Evolutionary conservation across 805 yeast species (phyloP), one percentile per base, ranked within the genome.

Genomic region (Kodamaea leandrae): DNA sequence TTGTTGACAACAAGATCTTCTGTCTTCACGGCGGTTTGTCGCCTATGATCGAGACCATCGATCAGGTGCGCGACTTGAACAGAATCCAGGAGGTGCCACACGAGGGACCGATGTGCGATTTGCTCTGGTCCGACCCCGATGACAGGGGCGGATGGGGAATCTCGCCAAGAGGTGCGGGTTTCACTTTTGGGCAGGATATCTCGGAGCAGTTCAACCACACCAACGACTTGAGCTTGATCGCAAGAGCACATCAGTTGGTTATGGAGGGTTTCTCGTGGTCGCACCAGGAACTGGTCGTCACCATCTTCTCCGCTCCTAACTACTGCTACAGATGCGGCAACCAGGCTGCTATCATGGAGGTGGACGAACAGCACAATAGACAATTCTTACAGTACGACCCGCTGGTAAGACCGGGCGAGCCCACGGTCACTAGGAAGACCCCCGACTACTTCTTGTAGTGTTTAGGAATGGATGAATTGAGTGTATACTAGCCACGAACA

Each of bases 91-190:
- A 89, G 68, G 96, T 90, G 36, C 97, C 97, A 29, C 97, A 89
- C 59, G 96, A 90, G 63, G 97, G 97, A 32, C 95, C 96, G 48
- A 88, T 90, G 96, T 90, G 96, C 68, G 97, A 90, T 63, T 73
- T 90, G 55, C 72, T 90, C 51, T 90, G 97, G 97, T 86, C 96
- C 3, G 97, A 90, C 64, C 97, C 97, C 20, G 97, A 90, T 63
- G 96, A 90, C 64, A 76, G 96, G 60, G 96, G 96, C 53, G 96
- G 96, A 55, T 90, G 97, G 97, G 96, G 96, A 48, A 86, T 90
- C 51, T 83, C 93, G 58, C 96, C 96, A 64, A 81, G 97, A 78
- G 96, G 96, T 73, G 97, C 97, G 47, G 97, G 97, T 64, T 90
- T 86, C 82, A 87, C 96, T 57, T 90, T 90, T 78, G 97, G 97